Base-by-base conservation (phyloP, 2,329 filamentous ascomycete species). In the Botrytis pseudocinerea region DNA sequence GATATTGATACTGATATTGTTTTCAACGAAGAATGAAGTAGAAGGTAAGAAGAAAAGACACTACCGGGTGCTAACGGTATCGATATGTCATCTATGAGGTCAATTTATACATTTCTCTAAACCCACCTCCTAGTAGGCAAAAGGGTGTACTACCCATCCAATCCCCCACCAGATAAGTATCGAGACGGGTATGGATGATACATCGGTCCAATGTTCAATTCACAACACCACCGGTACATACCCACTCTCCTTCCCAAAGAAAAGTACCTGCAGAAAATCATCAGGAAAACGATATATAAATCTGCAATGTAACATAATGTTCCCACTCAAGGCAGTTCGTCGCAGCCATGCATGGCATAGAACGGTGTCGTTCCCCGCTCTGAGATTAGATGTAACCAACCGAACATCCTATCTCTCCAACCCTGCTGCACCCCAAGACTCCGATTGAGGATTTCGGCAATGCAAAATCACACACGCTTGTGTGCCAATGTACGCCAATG, bases 341-440 rank as follows among this genome's bases (percentile, higher is more conserved):
- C 46, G 32, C 64, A 22, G 42, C 9, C 7, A 38, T 51, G 25
- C 32, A 32, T 32, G 16, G 32, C 44, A 38, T 65, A 48, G 51
- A 7, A n/a, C 9, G 35, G 64, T 38, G 64, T 48, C 48, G 64
- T 66, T 66, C 46, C 25, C 64, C 64, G 64, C 64, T 66, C 14
- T 28, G 20, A 66, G 64, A 66, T 66, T 54, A 40, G 18, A 54
- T 66, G 64, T 68, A 57, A 68, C 65, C 63, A 25, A 46, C 40
- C 25, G 8, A 5, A 35, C 28, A 18, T 42, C 16, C 35, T 40
- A n/a, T 42, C 60, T 62, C 60, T 62, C 22, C 14, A n/a, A 2
- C 16, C 35, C 60, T 18, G 18, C 12, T 40, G 59, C 25, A n/a
- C 6, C 51, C 60, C 38, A 63, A 63, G 60, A 63, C 25, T 40